Percentiles rank a stretch among this genome's conserved stretches.
These are phyloP conservation scores for Saksenaea vasiformis DNA, from an alignment of 371 early-diverging fungal genomes.

Conservation along the genomic window DNA sequence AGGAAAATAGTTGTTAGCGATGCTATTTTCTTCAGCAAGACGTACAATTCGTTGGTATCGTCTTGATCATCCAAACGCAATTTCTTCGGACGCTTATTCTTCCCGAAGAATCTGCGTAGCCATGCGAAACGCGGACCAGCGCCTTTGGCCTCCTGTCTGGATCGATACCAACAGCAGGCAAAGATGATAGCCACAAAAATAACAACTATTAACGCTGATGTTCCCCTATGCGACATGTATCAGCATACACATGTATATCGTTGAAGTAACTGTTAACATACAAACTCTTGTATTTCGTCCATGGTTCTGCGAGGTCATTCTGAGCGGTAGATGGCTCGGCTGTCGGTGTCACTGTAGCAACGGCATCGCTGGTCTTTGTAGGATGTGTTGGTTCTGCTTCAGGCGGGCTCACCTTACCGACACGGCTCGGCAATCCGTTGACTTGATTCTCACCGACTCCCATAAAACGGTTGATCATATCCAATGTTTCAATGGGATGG, in stretches of 20 bases:
- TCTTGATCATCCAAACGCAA: constrained; percentile 44
- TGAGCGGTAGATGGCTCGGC: not conserved
- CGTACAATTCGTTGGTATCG: constrained; percentile 52
- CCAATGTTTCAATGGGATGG: constrained; percentile 61
- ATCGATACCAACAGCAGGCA: constrained; percentile 38
- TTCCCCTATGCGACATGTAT: constrained; percentile 22
- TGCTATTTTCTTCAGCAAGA: not conserved
- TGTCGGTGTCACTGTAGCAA: not conserved
- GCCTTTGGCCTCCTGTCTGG: constrained; percentile 5
- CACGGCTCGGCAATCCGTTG: constrained; percentile 31
- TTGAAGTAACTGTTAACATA: not conserved
- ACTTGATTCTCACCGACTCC: constrained; percentile 49
- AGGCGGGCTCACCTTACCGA: constrained; percentile 14
- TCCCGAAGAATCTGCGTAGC: not conserved
- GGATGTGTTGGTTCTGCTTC: not conserved
- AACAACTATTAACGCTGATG: constrained; percentile 27
- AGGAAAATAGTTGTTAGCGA: not conserved
- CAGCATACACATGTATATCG: not conserved
- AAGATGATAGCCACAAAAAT: constrained; percentile 25
- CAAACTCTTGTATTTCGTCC: constrained; percentile 29
- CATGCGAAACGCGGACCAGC: constrained; percentile 11
- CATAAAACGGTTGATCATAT: constrained; percentile 79
- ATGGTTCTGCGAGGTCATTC: constrained; percentile 2
- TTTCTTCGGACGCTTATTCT: constrained; percentile 9
- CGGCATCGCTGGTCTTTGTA: not conserved